These are phyloP conservation scores for Epichloe elymi DNA, from an alignment of 2,329 filamentous ascomycete species.

Conservation along the genomic window DNA sequence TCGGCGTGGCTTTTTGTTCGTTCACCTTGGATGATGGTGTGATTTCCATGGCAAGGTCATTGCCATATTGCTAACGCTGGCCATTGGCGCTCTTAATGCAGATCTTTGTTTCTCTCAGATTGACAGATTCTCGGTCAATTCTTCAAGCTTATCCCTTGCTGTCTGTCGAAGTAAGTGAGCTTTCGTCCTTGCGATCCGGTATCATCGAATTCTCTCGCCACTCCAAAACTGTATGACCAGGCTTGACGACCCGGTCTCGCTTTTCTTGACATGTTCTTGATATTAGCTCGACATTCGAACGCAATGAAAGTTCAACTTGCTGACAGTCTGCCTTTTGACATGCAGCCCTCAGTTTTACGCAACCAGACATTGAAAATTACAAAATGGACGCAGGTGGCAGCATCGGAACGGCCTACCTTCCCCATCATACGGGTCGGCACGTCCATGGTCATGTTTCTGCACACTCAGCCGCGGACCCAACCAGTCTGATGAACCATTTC, in stretches of 20 bases:
- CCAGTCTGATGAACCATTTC: constrained; percentile 21
- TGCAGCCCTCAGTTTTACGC: constrained; percentile 21
- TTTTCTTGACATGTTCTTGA: background rate
- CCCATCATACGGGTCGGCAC: constrained; percentile 17
- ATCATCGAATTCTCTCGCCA: background rate
- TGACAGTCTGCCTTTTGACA: background rate
- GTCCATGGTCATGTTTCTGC: constrained; percentile 17
- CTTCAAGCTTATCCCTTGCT: constrained; percentile 20
- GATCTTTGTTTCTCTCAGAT: background rate
- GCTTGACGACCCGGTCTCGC: background rate
- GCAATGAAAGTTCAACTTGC: background rate
- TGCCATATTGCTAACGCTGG: background rate
- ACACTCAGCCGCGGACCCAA: constrained; percentile 18
- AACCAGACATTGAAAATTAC: constrained; percentile 14
- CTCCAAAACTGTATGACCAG: background rate
- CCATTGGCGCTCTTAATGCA: background rate
- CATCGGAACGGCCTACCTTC: constrained; percentile 19
- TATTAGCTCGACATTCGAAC: background rate
- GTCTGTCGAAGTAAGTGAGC: constrained; percentile 12
- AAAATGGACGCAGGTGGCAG: constrained; percentile 24
- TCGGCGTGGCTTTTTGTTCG: background rate
- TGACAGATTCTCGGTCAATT: constrained; percentile 9
- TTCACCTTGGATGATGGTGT: background rate
- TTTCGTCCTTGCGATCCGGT: constrained; percentile 1
- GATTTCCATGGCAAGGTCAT: background rate